Base-by-base conservation (phyloP, 2,329 filamentous ascomycete species). In the Paecilomyces sp. region DNA sequence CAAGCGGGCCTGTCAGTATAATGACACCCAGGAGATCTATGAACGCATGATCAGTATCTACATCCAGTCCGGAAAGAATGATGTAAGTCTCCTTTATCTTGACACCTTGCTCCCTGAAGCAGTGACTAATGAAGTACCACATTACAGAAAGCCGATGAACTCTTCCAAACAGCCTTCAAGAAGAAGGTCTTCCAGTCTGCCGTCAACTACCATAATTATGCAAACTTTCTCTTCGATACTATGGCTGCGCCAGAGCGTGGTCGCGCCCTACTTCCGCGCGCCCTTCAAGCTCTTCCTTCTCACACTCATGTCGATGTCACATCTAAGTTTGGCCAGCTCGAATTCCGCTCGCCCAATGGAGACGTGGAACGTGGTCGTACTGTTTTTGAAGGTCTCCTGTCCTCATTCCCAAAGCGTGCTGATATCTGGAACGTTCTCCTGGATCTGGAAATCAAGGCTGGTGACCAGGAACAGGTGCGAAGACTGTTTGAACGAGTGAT, bases 361-460 rank as follows among this genome's bases (percentile, higher is more conserved):
- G 90, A 95, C 67, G 81, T 91, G 2, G 95, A 99, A 77, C 90
- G 91, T 60, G 94, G 94, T 9, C 88, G 95, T 18, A 99, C 95
- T 28, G 88, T 97, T 70, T 97, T 97, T 68, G 93, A 97, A 75
- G 89, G 88, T 47, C 81, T 99, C 8, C 81, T 99, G 7, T 84
- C 86, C 36, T 88, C 89, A 3, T 96, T 88, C 79, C 91, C 92
- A 54, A 96, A 95, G 80, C 90, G 91, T 73, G 86, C 91, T 61
- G 92, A 97, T 72, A 80, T 97, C 57, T 97, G 93, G 93, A 94
- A 91, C 74, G 88, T 96, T 75, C 87, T 96, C 65, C 78, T 97
- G 1, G 92, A 96, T 71, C 82, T 97, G 59, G 94, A 99, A 78
- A 83, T 87, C 59, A 82, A 79, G 67, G 74, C 77, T 62, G 81